Base-by-base conservation (phyloP, 2,329 filamentous ascomycete genomes). In the Penicillium janthinellum region DNA sequence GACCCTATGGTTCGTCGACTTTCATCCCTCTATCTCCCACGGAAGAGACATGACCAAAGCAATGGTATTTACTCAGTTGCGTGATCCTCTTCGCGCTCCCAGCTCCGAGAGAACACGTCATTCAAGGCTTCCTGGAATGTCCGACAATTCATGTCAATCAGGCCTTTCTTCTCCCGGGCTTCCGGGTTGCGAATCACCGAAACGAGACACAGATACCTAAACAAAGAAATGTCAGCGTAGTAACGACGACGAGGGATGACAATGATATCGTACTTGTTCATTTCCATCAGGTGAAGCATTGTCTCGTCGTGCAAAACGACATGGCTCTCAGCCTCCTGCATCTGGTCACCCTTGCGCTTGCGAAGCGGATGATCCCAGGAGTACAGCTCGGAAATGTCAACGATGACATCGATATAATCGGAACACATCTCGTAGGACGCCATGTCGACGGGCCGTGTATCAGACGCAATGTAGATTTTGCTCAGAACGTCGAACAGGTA, bases 381-480 rank as follows among this genome's bases (percentile, higher is more conserved):
- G 73, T 97, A 99, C 41, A 99, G 89, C 73, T 98, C 94, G 31
- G 92, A 95, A 56, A 98, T 90, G 74, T 99, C 95, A 59, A 98
- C 94, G 63, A 99, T 96, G 61, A 98, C 92, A 75, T 99, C 95
- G 68, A 99, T 97, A 74, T 96, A 98, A 74, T 99, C 95, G 52
- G 92, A 96, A 79, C 95, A 99, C 72, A 98, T 96, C 79, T 98
- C 95, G 76, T 99, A 99, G 74, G 91, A 94, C 44, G 91, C 90
- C 84, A 97, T 95, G 72, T 98, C 94, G 35, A 94, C 91, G 0
- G 94, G 94, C 41, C 91, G 90, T 34, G 90, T 95, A 75, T 99
- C 95, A 5, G 94, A 97, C 0, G 95, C 95, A 68, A 99, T 96
- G 79, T 99, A 99, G 63, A 99, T 96, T 80, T 99, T 99, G 78